These are phyloP conservation scores for Eimeria tenella DNA, from an alignment of 169 alveolate species.

Conservation along the genomic window DNA sequence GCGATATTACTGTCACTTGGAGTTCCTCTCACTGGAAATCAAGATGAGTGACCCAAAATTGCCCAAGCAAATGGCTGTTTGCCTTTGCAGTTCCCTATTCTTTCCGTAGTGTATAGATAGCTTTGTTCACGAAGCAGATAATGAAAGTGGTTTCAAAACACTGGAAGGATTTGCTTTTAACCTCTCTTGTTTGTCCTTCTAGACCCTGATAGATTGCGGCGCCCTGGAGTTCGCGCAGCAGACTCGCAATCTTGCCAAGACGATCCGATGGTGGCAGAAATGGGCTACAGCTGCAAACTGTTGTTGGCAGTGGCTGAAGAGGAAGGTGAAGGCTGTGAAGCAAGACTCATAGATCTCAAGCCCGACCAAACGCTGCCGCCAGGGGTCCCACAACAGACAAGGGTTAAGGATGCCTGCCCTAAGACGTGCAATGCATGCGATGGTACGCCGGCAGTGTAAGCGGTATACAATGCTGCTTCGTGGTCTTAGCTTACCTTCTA, in stretches of 20 bases:
- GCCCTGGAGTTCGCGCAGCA: constrained; percentile 62
- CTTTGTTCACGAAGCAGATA: too few relatives aligned
- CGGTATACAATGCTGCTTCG: background rate
- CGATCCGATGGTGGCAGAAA: constrained; percentile 82
- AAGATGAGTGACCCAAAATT: too few relatives aligned
- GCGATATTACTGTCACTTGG: too few relatives aligned
- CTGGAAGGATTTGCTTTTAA: background rate
- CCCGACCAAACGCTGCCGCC: constrained; percentile 81
- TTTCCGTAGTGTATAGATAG: too few relatives aligned
- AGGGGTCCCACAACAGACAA: constrained; percentile 82
- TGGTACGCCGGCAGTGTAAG: constrained; percentile 49
- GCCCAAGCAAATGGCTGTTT: too few relatives aligned
- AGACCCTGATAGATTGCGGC: constrained; percentile 71
- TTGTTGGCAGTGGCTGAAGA: constrained; percentile 77
- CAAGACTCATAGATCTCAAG: constrained; percentile 80
- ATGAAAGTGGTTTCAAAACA: too few relatives aligned
- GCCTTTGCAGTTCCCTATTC: too few relatives aligned
- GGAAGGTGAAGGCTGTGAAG: constrained; percentile 82
- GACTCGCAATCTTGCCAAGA: constrained; percentile 81
- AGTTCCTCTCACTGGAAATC: too few relatives aligned
- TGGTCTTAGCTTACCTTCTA: too few relatives aligned
- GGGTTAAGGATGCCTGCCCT: constrained; percentile 87
- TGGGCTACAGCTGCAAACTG: constrained; percentile 85
- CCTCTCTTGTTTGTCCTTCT: background rate
- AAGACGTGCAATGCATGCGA: constrained; percentile 83